These are phyloP conservation scores for Alternaria hordeiaustralica DNA, from an alignment of 2,329 filamentous ascomycete genomes.

Conservation along the genomic window DNA sequence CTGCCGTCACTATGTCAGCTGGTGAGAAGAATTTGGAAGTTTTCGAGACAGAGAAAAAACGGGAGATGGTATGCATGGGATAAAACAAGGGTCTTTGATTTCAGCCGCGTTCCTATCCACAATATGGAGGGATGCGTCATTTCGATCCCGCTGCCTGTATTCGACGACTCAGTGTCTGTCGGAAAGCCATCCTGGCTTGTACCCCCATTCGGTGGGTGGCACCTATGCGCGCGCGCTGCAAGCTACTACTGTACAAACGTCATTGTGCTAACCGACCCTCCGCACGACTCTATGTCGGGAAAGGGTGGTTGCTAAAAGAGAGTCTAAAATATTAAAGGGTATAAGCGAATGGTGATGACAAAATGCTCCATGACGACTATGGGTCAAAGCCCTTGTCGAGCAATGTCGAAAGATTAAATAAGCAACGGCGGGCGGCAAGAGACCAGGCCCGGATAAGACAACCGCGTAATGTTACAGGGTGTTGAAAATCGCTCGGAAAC, in stretches of 20 bases:
- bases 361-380: constrained; percentile 30
- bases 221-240: constrained; percentile 16
- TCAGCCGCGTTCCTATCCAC: constrained; percentile 25
- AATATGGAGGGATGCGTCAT: constrained; percentile 34
- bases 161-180: constrained; percentile 20
- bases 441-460: constrained; percentile 9
- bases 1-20: constrained; percentile 19
- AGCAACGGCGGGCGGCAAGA: constrained; percentile 4
- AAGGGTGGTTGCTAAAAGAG: constrained; percentile 37
- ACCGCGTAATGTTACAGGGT: constrained; percentile 41
- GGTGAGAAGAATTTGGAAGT: neutral
- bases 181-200: constrained; percentile 12
- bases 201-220: neutral
- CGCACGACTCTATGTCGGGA: constrained; percentile 11
- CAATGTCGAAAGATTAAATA: constrained; percentile 21
- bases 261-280: constrained; percentile 29
- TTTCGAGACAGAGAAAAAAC: neutral
- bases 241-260: constrained; percentile 45
- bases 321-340: constrained; percentile 48
- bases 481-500: constrained; percentile 32
- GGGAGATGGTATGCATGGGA: constrained; percentile 1
- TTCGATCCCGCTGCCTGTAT: constrained; percentile 25
- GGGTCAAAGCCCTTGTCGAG: constrained; percentile 23
- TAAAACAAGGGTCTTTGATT: constrained; percentile 33
- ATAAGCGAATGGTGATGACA: constrained; percentile 45